Evolutionary conservation across 768 basidiomycete genomes (phyloP).

Genomic region (Auricularia heimuer): DNA sequence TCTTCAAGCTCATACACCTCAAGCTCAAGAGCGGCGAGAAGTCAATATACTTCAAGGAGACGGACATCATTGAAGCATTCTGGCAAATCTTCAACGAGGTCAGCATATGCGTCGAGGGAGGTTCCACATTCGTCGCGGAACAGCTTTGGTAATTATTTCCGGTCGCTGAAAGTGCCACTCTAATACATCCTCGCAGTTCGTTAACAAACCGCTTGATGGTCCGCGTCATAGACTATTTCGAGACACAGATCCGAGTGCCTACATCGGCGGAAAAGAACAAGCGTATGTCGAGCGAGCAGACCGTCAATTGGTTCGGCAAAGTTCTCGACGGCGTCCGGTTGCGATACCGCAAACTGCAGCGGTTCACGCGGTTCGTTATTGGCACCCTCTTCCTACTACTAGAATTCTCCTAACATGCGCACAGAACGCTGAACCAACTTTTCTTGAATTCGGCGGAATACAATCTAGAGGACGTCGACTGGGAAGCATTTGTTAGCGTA

Average conservation of each 20-base stretch:
- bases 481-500: conserved; percentile 70
- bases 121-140: conserved; percentile 86
- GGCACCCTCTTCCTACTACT: background rate
- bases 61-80: conserved; percentile 92
- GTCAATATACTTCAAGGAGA: conserved; percentile 94
- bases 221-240: conserved; percentile 88
- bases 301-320: conserved; percentile 83
- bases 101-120: conserved; percentile 76
- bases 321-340: conserved; percentile 87
- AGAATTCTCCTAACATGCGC: conserved; percentile 3
- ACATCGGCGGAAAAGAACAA: conserved; percentile 23
- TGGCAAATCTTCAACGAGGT: conserved; percentile 94
- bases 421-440: conserved; percentile 64
- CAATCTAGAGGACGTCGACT: conserved; percentile 57
- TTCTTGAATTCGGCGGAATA: conserved; percentile 95
- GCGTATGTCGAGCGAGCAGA: conserved; percentile 73
- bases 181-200: conserved; percentile 40
- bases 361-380: conserved; percentile 66
- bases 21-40: conserved; percentile 89
- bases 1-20: conserved; percentile 92
- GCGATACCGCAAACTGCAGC: conserved; percentile 87
- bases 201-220: conserved; percentile 89
- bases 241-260: conserved; percentile 70
- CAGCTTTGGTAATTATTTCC: conserved; percentile 69
- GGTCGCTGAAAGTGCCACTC: background rate